Evolutionary conservation across 495 filamentous ascomycete species (phyloP).

Genomic region (Penicillium paxilli): DNA sequence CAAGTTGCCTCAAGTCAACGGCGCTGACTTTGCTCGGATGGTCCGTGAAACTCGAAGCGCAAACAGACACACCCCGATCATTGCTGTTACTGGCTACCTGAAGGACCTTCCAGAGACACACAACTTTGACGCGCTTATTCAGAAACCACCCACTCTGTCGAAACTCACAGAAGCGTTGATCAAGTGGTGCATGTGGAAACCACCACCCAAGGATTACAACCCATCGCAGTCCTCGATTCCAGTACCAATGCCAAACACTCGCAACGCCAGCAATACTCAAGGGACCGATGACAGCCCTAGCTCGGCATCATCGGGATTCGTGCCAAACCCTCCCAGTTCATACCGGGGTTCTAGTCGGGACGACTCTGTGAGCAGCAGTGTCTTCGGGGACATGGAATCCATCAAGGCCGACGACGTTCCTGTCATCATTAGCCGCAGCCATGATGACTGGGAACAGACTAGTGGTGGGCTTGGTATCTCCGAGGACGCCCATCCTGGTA

Average conservation of each 20-base stretch:
- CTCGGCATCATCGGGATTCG: constrained; percentile 76
- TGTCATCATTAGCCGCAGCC: constrained; percentile 69
- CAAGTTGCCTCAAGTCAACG: constrained; percentile 90
- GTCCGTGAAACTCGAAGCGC: constrained; percentile 91
- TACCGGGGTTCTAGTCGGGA: constrained; percentile 76
- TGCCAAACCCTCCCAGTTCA: constrained; percentile 65
- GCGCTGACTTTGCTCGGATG: constrained; percentile 94
- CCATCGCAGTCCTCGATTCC: constrained; percentile 45
- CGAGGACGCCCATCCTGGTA: constrained; percentile 37
- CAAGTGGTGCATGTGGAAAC: constrained; percentile 90
- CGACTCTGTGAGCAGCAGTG: constrained; percentile 82
- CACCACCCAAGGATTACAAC: constrained; percentile 56
- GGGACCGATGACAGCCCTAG: constrained; percentile 78
- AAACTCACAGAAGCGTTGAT: constrained; percentile 85
- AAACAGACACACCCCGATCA: constrained; percentile 92
- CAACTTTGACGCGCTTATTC: constrained; percentile 90
- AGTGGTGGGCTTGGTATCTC: constrained; percentile 71
- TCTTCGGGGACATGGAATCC: constrained; percentile 82
- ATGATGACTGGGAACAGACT: constrained; percentile 70
- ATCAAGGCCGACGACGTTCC: constrained; percentile 77
- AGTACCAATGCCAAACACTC: constrained; percentile 59
- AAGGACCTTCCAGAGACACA: constrained; percentile 93
- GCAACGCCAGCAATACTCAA: constrained; percentile 53
- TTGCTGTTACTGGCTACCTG: constrained; percentile 95
- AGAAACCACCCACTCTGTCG: constrained; percentile 89